Base-by-base conservation (phyloP, 2,329 filamentous ascomycete species). In the Botrytis byssoidea region DNA sequence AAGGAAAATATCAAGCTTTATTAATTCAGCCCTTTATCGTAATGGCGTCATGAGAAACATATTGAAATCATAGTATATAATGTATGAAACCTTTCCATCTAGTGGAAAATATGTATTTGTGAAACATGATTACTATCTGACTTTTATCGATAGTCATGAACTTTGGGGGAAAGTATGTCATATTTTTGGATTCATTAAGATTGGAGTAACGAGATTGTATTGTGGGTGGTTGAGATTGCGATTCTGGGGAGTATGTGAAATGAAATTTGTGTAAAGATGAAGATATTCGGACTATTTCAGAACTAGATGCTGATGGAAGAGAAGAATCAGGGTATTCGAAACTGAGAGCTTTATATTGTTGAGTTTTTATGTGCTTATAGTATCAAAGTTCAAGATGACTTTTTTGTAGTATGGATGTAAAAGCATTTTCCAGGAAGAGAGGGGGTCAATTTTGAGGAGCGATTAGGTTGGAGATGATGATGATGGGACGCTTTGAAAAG, bases 371-470 rank as follows among this genome's bases (percentile, higher is more conserved):
- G 5, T 42, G 16, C 1, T 6, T 44, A 18, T 0, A 44, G 42
- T 0, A 44, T 44, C 5, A 6, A 44, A 18, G 1, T 44, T 44
- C 42, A 44, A 44, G 42, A 44, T 1, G 1, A 14, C 40, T 42
- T 12, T 1, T 37, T 7, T 37, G 8, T 44, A 44, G 0, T 18
- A 18, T 44, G 42, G 6, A 44, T 44, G 0, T 44, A 0, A 1
- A 16, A 18, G 16, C 0, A 7, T 20, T 44, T 44, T 0, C 7
- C 18, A 0, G 20, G 18, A 8, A 7, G 18, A 44, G 6, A 20
- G 42, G 18, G 42, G 18, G 18, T 44, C 7, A 16, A 44, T 20
- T 20, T 1, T 20, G 42, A 44, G 42, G 18, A 44, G 42, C 16
- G 7, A 44, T 44, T 44, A 44, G 42, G 18, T 44, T 44, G 18